A percentile compares a stretch with the other conserved stretches of the same genome.
Conservation (phyloP, 768 basidiomycete species). For the Vishniacozyma victoriae region DNA sequence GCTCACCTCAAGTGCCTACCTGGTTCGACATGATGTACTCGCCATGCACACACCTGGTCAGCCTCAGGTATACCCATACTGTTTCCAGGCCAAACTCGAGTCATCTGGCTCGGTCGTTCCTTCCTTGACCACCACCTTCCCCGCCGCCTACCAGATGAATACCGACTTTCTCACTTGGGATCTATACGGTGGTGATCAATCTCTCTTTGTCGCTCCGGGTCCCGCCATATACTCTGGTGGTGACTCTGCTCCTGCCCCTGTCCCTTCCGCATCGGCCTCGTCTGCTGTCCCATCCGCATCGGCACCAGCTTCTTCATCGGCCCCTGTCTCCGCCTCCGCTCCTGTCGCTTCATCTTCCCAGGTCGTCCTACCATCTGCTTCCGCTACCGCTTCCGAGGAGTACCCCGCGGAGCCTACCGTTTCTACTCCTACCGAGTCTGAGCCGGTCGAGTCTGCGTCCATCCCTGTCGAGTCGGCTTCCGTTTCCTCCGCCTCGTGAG, state of each 20-base stretch:
- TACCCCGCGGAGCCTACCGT: constrained; percentile 6
- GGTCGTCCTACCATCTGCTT: neutral
- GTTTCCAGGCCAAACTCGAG: constrained; percentile 13
- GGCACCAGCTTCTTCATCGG: neutral
- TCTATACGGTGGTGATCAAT: constrained; percentile 3
- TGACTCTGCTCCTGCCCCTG: constrained; percentile 2
- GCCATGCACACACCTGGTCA: constrained; percentile 18
- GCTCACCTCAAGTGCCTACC: constrained; percentile 5
- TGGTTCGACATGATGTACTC: constrained; percentile 15
- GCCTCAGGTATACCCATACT: constrained; percentile 18
- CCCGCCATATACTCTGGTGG: constrained; percentile 9
- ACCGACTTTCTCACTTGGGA: constrained; percentile 2
- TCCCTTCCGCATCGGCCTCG: constrained; percentile 2
- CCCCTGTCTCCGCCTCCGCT: neutral
- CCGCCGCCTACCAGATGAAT: constrained; percentile 12
- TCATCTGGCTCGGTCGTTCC: constrained; percentile 13
- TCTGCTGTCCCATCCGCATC: neutral
- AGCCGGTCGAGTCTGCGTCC: neutral
- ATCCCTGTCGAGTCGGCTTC: neutral
- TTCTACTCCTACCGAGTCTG: neutral
- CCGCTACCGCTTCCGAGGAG: neutral
- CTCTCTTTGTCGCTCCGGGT: constrained; percentile 10
- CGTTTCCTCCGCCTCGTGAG: constrained; percentile 7
- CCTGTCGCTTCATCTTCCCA: neutral
- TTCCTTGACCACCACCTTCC: constrained; percentile 8